Conservation (phyloP, 2,329 filamentous ascomycete species). For the Ophiosphaerella narmari region DNA sequence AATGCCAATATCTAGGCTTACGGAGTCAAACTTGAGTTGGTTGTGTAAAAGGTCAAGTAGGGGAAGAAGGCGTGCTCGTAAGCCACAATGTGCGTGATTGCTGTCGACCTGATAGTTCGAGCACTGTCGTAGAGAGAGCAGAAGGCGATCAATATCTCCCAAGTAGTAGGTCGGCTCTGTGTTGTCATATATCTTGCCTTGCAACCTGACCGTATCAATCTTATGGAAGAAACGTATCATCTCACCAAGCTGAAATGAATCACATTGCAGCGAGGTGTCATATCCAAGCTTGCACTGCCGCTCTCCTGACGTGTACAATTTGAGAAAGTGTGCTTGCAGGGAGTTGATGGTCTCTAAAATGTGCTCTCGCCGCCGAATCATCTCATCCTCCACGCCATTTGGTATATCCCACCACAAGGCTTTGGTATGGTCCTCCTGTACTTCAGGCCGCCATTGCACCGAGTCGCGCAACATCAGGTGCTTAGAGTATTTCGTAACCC, state of each 20-base stretch:
- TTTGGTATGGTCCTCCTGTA: slow-evolving; percentile 45
- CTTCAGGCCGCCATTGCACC: slow-evolving; percentile 56
- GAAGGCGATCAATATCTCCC: slow-evolving; percentile 65
- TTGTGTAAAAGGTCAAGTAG: slow-evolving; percentile 67
- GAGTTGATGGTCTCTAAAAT: slow-evolving; percentile 73
- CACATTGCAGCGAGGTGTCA: slow-evolving; percentile 72
- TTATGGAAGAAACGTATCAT: slow-evolving; percentile 72
- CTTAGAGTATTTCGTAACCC: slow-evolving; percentile 65
- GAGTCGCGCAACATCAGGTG: slow-evolving; percentile 71
- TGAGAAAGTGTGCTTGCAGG: slow-evolving; percentile 69
- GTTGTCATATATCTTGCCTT: slow-evolving; percentile 48
- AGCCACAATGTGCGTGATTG: slow-evolving; percentile 74
- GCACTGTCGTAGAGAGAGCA: slow-evolving; percentile 66
- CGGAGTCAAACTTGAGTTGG: slow-evolving; percentile 40
- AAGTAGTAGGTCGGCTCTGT: slow-evolving; percentile 55
- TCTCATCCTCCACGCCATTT: slow-evolving; percentile 70
- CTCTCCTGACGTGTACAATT: slow-evolving; percentile 68
- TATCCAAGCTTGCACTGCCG: slow-evolving; percentile 75
- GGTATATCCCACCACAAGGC: slow-evolving; percentile 76
- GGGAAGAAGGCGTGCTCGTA: slow-evolving; percentile 67
- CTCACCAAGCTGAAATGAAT: slow-evolving; percentile 78
- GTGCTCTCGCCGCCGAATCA: slow-evolving; percentile 67
- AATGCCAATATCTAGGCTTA: slow-evolving; percentile 48
- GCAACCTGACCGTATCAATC: slow-evolving; percentile 64
- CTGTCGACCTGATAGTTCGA: slow-evolving; percentile 76